Evolutionary conservation across 257 asterid genomes (phyloP), one percentile per base, ranked within the genome.

Genomic region (Fraxinus americana): DNA sequence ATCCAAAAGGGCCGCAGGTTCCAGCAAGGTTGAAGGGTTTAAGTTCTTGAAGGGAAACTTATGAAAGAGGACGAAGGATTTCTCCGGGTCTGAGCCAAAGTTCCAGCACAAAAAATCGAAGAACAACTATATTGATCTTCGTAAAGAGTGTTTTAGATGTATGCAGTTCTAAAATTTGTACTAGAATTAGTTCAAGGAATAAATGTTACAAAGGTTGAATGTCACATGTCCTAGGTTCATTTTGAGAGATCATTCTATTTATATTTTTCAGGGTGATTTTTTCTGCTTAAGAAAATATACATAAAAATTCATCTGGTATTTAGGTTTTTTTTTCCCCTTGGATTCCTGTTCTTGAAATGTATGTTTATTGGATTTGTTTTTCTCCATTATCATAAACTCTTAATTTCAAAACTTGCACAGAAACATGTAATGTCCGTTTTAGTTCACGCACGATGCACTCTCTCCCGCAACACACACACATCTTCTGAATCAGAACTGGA

Each of bases 111-210:
- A 50, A 5, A 34, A 68, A 17, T 35, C 4, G 6, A 41, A 38
- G 10, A 38, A 38, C 43, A 7, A 16, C 41, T 34, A 32, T 12
- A 0, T 16, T 32, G 72, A 2, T 68, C 13, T 34, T 34, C 12
- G 50, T 36, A 50, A 50, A 50, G 4, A 21, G 0, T 50, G 61
- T 50, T 50, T 50, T 50, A 50, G 21, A 1, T 3, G 4, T 21
- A 4, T 11, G 5, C 5, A 29, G 45, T 7, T 17, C 10, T 50
- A n/a, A 14, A 16, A 50, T 50, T 50, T 17, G 21, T 50, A 17
- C 59, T 69, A 11, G 7, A 23, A 65, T 38, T 32, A 43, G 36
- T 29, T 3, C 71, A 36, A 71, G 86, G 79, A 75, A 52, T 2
- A 50, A 13, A 4, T 17, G 63, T 19, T 19, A 19, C 21, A 5